Percentiles rank a stretch among this genome's conserved stretches.
phyloP scores from a whole-genome alignment of 345 rosid genomes.

The Syzygium grande region DNA sequence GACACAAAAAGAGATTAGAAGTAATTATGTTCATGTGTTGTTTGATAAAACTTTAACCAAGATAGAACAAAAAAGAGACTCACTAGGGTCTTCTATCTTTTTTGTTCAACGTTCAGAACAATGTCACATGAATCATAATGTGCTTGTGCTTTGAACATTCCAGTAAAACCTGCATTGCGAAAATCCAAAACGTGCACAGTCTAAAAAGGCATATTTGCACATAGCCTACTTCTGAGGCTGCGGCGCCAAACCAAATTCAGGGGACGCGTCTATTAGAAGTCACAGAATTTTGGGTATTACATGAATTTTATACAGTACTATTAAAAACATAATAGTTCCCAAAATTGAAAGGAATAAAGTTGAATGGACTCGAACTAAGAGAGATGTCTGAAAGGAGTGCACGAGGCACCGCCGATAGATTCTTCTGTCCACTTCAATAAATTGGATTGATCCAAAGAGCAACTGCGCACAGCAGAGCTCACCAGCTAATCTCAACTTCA shows the following conservation, averaged over 20 bases:
- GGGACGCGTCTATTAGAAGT: neutral
- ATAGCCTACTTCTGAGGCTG: neutral
- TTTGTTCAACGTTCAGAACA: no score
- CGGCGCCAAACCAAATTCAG: neutral
- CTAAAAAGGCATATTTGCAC: neutral
- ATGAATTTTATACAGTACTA: neutral
- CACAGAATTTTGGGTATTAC: neutral
- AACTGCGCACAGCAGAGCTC: neutral
- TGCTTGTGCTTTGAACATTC: neutral
- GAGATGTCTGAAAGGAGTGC: neutral
- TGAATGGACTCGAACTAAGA: neutral
- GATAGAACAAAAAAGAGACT: no score
- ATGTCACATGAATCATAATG: neutral
- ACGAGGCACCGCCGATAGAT: neutral
- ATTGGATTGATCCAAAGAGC: neutral
- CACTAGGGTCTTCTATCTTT: no score
- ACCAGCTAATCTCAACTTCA: neutral
- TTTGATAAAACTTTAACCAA: no score
- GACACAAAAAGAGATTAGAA: no score
- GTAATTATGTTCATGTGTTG: no score
- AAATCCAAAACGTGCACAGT: neutral
- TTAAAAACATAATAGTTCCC: neutral
- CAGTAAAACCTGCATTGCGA: neutral
- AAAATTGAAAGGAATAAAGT: neutral
- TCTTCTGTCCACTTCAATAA: neutral